Evolutionary conservation across 169 alveolate genomes (phyloP).

Genomic region (Cryptosporidium canis): DNA sequence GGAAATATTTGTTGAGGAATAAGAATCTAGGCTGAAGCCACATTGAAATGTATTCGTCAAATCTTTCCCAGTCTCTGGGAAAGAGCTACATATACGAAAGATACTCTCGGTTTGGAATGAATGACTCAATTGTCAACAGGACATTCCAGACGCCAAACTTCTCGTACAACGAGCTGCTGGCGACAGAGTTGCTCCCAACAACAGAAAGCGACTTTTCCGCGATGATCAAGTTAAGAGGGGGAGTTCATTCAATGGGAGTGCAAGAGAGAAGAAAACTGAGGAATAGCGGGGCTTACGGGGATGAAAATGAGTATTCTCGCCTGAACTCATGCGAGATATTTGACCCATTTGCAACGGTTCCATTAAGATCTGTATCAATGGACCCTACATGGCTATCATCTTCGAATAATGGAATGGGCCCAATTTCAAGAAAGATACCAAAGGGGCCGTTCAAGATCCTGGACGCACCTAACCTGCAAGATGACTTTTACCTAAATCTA

Average conservation of each 20-base stretch:
- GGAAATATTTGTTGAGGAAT: neutral
- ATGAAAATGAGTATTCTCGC: constrained; percentile 44
- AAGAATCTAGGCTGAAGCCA: neutral
- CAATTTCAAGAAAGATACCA: constrained; percentile 67
- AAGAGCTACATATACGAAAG: constrained; percentile 42
- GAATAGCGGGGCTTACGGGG: neutral
- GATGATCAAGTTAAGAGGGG: constrained; percentile 24
- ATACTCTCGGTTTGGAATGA: constrained; percentile 44
- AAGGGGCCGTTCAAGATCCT: constrained; percentile 83
- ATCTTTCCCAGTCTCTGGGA: neutral
- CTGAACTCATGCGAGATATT: constrained; percentile 26
- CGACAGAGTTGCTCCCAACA: constrained; percentile 44
- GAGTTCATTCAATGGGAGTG: neutral
- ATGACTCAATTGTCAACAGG: neutral
- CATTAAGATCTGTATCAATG: constrained; percentile 64
- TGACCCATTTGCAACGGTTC: constrained; percentile 72
- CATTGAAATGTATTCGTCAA: neutral
- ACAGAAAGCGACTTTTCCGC: constrained; percentile 62
- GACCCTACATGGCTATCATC: constrained; percentile 66
- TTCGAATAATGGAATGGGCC: constrained; percentile 37
- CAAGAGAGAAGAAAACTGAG: constrained; percentile 45
- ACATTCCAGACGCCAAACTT: constrained; percentile 24
- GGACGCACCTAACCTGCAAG: constrained; percentile 92
- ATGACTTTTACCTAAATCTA: constrained; percentile 90
- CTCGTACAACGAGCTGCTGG: constrained; percentile 47